Base-by-base conservation (phyloP, 2,329 filamentous ascomycete genomes). In the Aspergillaceae sp. region DNA sequence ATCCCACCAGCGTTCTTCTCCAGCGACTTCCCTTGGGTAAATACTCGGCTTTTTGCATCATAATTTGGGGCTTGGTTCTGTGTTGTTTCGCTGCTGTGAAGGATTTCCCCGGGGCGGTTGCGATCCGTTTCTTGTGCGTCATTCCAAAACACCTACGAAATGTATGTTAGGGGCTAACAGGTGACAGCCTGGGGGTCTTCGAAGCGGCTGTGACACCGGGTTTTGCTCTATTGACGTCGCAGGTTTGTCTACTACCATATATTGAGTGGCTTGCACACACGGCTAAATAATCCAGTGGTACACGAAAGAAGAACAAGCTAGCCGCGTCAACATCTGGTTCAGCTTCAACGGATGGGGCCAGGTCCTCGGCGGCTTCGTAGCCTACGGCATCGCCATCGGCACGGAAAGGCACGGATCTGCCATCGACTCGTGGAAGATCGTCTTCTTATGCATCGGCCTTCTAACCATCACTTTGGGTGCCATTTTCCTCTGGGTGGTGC, bases 201-300 rank as follows among this genome's bases (percentile, higher is more conserved):
- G 84, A 87, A 59, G 72, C 80, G 0, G 79, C 82, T 0, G 80
- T 86, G 1, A 84, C 80, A 0, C 83, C 83, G 0, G 82, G 82
- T 0, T 86, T 86, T 54, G 77, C 80, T 0, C 70, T 87, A 1
- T 74, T 87, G 53, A 86, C 82, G 1, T 78, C 73, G 3, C 80
- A 69, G 55, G 66, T 67, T 48, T n/a, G 56, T 51, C 6, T 27
- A 11, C 7, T 19, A 2, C 19, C 19, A 1, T 19, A 19, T 19
- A 10, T 35, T 19, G 43, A 41, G 43, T 19, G 32, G 4, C 1
- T 26, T 5, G 30, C 19, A 19, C 19, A 32, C 30, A 32, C 30
- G 5, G 8, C 30, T 32, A 32, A 32, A 32, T 3, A 33, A 30
- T 10, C 5, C 33, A 85, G 65, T 87, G 83, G 83, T 87, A 86